Evolutionary conservation across 2,329 filamentous ascomycete species (phyloP).

Genomic region (Exophiala phaeomuriformis): DNA sequence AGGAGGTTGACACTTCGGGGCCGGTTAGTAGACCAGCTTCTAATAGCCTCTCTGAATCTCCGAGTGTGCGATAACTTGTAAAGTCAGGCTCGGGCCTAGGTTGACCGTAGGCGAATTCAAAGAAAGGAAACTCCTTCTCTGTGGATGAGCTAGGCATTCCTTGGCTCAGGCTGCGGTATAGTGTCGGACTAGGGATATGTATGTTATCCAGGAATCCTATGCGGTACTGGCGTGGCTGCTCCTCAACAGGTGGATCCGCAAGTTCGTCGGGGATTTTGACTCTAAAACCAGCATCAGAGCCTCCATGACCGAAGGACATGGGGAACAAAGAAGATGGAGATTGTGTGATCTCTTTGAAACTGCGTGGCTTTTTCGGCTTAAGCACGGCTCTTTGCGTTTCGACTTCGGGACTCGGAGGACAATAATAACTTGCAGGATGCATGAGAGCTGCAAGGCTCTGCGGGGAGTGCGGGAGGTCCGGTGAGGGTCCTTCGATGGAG

Average conservation of each 20-base stretch:
- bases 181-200: slow-evolving; percentile 21
- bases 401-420: neutral
- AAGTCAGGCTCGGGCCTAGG: slow-evolving; percentile 9
- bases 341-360: neutral
- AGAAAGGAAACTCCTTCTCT: neutral
- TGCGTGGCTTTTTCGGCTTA: neutral
- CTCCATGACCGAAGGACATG: neutral
- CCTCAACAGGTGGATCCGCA: neutral
- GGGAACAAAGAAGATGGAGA: neutral
- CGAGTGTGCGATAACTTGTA: neutral
- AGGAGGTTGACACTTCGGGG: neutral
- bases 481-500: neutral
- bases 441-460: neutral
- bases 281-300: neutral
- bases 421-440: neutral
- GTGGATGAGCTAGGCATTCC: neutral
- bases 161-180: slow-evolving; percentile 15
- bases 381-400: neutral
- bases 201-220: slow-evolving; percentile 5
- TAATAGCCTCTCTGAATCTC: neutral
- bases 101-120: slow-evolving; percentile 6
- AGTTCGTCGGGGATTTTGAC: neutral
- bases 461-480: neutral
- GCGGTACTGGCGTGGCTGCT: neutral
- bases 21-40: neutral